Evolutionary conservation across 768 basidiomycete species (phyloP).

Genomic region (Lactarius psammicola): DNA sequence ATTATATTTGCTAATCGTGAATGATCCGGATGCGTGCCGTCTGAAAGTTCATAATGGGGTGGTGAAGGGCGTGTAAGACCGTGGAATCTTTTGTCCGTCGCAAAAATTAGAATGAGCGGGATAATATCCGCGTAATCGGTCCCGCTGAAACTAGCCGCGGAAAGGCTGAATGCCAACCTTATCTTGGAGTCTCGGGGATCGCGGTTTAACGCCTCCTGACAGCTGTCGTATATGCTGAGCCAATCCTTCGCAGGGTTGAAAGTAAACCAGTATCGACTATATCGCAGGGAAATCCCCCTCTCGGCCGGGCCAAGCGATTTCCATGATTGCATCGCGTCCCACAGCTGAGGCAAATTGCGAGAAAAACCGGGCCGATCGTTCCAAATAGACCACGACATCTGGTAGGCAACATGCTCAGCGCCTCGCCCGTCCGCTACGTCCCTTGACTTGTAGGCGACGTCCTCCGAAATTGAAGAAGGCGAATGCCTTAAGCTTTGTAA

Average conservation of each 20-base stretch:
- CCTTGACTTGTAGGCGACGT: constrained; percentile 5
- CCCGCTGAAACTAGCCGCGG: background rate
- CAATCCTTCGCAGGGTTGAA: constrained; percentile 9
- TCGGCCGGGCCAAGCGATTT: constrained; percentile 2
- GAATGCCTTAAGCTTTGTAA: background rate
- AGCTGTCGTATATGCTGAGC: constrained; percentile 5
- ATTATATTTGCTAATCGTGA: background rate
- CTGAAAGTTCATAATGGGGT: constrained; percentile 30
- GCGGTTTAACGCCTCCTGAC: background rate
- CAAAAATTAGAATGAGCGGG: background rate
- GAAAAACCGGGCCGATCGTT: background rate
- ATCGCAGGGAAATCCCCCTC: background rate
- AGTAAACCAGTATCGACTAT: constrained; percentile 18
- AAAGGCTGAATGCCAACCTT: constrained; percentile 4
- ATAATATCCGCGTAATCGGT: background rate
- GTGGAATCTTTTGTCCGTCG: background rate
- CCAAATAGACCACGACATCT: constrained; percentile 8
- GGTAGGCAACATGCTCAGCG: background rate
- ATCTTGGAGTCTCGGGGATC: background rate
- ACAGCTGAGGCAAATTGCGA: background rate
- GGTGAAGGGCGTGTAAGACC: background rate
- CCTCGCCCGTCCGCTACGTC: background rate
- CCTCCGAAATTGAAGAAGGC: constrained; percentile 34
- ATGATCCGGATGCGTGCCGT: background rate
- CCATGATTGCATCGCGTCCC: constrained; percentile 9